phyloP scores from a whole-genome alignment of 495 filamentous ascomycete genomes.

The Clavariopsis aquatica region DNA sequence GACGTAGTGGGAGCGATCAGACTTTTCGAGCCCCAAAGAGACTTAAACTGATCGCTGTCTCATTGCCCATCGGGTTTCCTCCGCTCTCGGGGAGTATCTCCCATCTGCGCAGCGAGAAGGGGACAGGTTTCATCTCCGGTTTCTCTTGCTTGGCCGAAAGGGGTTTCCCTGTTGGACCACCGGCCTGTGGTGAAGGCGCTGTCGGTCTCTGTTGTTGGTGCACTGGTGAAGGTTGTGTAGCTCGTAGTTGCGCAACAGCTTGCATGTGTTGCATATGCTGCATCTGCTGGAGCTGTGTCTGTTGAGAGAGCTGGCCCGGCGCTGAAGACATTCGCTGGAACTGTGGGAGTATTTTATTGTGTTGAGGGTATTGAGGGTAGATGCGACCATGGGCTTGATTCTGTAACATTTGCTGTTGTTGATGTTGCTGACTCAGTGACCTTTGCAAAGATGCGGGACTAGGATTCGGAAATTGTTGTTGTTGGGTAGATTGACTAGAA shows the following conservation, averaged over 20 bases:
- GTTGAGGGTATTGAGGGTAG: slow-evolving; percentile 29
- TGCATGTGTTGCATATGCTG: slow-evolving; percentile 34
- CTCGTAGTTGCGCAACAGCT: slow-evolving; percentile 24
- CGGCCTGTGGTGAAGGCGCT: neutral
- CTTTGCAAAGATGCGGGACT: slow-evolving; percentile 14
- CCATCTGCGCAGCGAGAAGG: slow-evolving; percentile 36
- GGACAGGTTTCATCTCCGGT: slow-evolving; percentile 18
- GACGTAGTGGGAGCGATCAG: neutral
- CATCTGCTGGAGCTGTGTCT: slow-evolving; percentile 25
- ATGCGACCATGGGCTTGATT: neutral
- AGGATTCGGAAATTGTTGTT: slow-evolving; percentile 13
- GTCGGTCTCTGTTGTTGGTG: slow-evolving; percentile 9
- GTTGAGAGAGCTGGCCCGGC: neutral
- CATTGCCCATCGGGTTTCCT: slow-evolving; percentile 30
- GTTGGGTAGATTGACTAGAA: neutral
- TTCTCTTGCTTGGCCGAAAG: slow-evolving; percentile 11
- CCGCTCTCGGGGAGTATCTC: slow-evolving; percentile 37
- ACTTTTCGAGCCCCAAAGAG: slow-evolving; percentile 37
- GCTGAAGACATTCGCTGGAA: slow-evolving; percentile 15
- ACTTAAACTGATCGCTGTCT: slow-evolving; percentile 35
- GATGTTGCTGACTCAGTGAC: slow-evolving; percentile 27
- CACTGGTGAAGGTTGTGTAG: slow-evolving; percentile 8
- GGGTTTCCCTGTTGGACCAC: neutral
- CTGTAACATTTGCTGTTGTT: slow-evolving; percentile 6
- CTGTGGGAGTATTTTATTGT: slow-evolving; percentile 18